Conservation (phyloP, 2,329 filamentous ascomycete species). For the Fusarium algeriense region DNA sequence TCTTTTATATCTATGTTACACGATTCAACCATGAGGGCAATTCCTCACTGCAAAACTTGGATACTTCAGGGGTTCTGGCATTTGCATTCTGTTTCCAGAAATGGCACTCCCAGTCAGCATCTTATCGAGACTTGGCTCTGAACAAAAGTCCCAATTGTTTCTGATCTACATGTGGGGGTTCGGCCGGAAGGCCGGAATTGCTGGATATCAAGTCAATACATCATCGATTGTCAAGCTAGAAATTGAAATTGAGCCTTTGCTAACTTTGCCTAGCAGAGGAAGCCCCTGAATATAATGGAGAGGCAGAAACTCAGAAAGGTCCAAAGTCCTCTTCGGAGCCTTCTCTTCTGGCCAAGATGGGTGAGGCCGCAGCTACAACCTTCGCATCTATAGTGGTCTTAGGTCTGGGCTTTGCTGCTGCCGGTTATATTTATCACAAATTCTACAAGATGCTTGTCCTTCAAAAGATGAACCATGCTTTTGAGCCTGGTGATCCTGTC, state of each 20-base stretch:
- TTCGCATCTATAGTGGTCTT: conserved; percentile 80
- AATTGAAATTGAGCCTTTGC: neutral
- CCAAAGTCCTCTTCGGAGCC: conserved; percentile 46
- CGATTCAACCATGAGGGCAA: neutral
- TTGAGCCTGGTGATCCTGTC: conserved; percentile 90
- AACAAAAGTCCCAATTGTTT: neutral
- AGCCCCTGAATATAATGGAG: neutral
- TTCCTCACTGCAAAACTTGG: neutral
- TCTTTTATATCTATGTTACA: neutral
- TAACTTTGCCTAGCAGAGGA: conserved; percentile 32
- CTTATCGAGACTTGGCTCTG: conserved; percentile 1
- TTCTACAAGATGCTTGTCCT: conserved; percentile 92
- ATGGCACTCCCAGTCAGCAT: neutral
- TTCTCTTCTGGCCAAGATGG: conserved; percentile 70
- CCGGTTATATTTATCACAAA: conserved; percentile 83
- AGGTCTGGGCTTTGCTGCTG: conserved; percentile 72
- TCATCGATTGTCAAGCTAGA: neutral
- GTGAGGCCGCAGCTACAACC: conserved; percentile 80
- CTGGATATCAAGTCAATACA: neutral
- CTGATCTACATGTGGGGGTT: neutral
- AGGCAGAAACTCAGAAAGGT: conserved; percentile 2
- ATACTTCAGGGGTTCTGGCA: neutral
- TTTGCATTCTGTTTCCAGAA: conserved; percentile 6
- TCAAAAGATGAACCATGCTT: conserved; percentile 93
- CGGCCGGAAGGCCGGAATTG: neutral